Percentiles rank a stretch among this genome's conserved stretches.
Evolutionary conservation across 2,329 filamentous ascomycete genomes (phyloP).

Genomic region (Nemania sp.): DNA sequence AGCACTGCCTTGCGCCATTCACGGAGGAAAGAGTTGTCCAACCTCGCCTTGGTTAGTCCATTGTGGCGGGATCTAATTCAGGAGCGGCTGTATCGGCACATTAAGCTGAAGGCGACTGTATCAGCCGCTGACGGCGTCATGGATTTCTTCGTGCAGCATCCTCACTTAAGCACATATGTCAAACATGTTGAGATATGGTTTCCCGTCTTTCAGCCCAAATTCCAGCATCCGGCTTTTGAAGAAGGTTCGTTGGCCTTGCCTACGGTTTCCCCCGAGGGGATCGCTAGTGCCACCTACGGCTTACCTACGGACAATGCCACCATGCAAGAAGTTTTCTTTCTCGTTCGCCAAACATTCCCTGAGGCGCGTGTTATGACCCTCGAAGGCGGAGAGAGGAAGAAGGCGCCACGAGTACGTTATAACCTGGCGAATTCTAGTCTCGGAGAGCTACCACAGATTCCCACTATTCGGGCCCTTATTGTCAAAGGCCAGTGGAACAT

Average conservation of each 20-base stretch:
- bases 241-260: conserved; percentile 60
- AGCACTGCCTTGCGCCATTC: conserved; percentile 75
- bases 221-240: conserved; percentile 57
- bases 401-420: conserved; percentile 77
- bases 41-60: conserved; percentile 71
- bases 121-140: conserved; percentile 71
- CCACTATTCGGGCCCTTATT: conserved; percentile 73
- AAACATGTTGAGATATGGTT: conserved; percentile 83
- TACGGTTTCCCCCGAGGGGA: conserved; percentile 65
- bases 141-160: conserved; percentile 68
- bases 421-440: conserved; percentile 43
- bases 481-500: conserved; percentile 84
- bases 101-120: conserved; percentile 79
- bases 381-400: conserved; percentile 82
- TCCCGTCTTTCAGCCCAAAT: conserved; percentile 75
- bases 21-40: conserved; percentile 73
- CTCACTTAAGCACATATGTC: conserved; percentile 72
- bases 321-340: conserved; percentile 75
- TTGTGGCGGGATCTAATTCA: conserved; percentile 78
- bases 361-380: conserved; percentile 75
- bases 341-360: conserved; percentile 69
- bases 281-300: conserved; percentile 69
- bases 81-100: conserved; percentile 77
- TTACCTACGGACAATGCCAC: conserved; percentile 75
- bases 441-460: conserved; percentile 60